Base-by-base conservation (phyloP, 2,329 filamentous ascomycete genomes). In the Talaromyces sp. region DNA sequence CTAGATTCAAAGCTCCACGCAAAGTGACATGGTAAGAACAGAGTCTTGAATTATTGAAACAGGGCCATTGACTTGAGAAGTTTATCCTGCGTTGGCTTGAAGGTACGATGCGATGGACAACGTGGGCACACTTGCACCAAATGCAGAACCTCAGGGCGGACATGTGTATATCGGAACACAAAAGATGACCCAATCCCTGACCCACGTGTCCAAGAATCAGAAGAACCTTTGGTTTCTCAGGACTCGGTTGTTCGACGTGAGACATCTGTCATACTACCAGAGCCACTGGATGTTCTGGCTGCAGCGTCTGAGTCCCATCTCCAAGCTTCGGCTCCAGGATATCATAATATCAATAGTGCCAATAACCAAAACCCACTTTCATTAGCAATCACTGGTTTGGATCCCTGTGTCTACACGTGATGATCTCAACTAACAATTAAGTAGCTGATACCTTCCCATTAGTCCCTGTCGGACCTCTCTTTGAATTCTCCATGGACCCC, bases 51-150 rank as follows among this genome's bases (percentile, higher is more conserved):
- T n/a, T 35, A 53, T 50, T 17, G 46, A 31, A 48, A 26, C 43
- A 48, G n/a, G 19, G 24, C 17, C 19, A 48, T 63, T 53, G 32
- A 41, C 43, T 56, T 14, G 53, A 54, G 14, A 24, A 63, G 61
- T 24, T 38, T 56, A 43, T 61, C 61, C 27, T 63, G 61, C 61
- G 61, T 54, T 38, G 26, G 32, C 50, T 51, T 57, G 46, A 63
- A 63, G 50, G 59, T 63, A 41, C 61, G 61, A 21, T 63, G 61
- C 38, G 61, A 63, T 29, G 59, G 59, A 52, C 59, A 59, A 56
- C 59, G 46, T n/a, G 61, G 38, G 10, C 41, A 17, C 27, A 24
- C 55, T 14, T 63, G 61, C 55, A 41, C 29, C 43, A 60, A 59
- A 12, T 63, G 61, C 51, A 54, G 29, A 32, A 26, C 38, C 17